Conservation (phyloP, 2,329 filamentous ascomycete species). For the Claviceps humidiphila region DNA sequence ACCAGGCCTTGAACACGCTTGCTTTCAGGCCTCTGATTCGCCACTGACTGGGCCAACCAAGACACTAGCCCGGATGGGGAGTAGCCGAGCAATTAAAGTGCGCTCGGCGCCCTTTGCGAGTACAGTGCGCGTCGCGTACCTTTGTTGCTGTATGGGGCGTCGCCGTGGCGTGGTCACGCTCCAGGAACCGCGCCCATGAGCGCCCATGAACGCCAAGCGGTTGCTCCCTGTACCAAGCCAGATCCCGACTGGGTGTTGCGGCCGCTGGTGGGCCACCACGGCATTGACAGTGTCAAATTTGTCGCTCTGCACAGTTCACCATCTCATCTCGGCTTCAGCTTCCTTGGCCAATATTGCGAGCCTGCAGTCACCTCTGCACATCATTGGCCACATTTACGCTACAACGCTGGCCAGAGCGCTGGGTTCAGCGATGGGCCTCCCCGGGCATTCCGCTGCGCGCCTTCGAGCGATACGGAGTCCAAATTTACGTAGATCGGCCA, state of each 20-base stretch:
- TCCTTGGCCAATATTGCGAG: not conserved
- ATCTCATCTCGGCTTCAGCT: not conserved
- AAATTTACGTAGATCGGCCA: no score
- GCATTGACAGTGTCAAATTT: not conserved
- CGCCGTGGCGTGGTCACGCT: not conserved
- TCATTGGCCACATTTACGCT: not conserved
- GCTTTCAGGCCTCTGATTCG: not conserved
- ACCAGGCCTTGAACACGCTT: not conserved
- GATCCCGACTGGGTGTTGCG: not conserved
- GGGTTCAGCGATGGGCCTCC: not conserved
- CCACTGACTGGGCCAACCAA: not conserved
- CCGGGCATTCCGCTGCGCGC: no score
- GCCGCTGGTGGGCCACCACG: not conserved
- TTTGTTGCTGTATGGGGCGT: slow-evolving; percentile 1
- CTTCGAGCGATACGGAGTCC: no score
- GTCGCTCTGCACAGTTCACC: not conserved
- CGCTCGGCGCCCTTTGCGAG: not conserved
- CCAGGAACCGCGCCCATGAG: not conserved
- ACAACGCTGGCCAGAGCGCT: not conserved
- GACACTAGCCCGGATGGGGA: not conserved
- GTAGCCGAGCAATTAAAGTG: not conserved
- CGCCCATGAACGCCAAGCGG: not conserved
- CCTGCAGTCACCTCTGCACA: not conserved
- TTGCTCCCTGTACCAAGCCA: not conserved
- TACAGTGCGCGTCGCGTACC: slow-evolving; percentile 5